Evolutionary conservation across 1,284 basidiomycete species (phyloP), one percentile per base, ranked within the genome.

Genomic region (Pisolithus thermaeus): DNA sequence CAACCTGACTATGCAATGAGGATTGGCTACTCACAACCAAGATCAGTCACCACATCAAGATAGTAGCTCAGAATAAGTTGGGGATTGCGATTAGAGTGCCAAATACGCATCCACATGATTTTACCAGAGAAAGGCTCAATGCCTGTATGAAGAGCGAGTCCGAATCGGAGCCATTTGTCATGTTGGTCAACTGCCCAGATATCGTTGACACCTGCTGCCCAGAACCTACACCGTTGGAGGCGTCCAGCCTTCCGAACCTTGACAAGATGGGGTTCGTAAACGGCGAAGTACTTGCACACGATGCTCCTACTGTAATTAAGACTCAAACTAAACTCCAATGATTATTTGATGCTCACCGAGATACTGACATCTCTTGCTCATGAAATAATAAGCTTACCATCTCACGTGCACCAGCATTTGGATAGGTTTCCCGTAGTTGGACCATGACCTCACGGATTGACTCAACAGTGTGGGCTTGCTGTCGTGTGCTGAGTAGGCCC

Each of bases 31-130:
- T 46, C 25, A 69, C 65, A 58, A 27, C 59, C 56, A 14, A 54
- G 7, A 14, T 56, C 49, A 4, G 63, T 50, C 3, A 59, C 56
- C 7, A 60, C 55, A 3, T 69, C 60, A 18, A 70, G 52, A 48
- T 70, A 72, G 39, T 68, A 72, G 0, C 54, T 56, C 2, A 54
- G 47, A 38, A 75, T 65, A 1, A 73, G 58, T 0, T 61, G 53
- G 5, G 73, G 69, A 50, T 76, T 74, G 0, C 46, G 52, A 45
- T 75, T 73, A 1, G 61, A 74, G 70, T 70, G 75, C 73, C 70
- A 75, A 20, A 72, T 59, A 41, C 63, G 68, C 39, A 70, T 32
- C 69, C 73, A 76, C 2, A 59, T 30, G 18, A 70, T 58, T 0
- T 45, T 35, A 1, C 70, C 68, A 23, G 60, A 35, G 48, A 60